Conservation (phyloP, 148 eudicot species). For the Chenopodium suecicum region DNA sequence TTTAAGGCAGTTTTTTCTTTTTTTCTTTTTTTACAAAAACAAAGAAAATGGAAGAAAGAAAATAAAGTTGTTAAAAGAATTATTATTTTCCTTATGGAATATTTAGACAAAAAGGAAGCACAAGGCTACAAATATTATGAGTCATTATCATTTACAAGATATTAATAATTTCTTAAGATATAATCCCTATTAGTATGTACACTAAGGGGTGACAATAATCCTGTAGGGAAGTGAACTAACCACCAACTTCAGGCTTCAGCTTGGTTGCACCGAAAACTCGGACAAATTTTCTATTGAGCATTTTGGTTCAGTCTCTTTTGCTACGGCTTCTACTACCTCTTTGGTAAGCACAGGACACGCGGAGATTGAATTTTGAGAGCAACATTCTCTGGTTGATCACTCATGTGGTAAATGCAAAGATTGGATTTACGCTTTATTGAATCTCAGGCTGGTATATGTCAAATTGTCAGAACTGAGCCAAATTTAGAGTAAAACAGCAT, state of each 20-base stretch:
- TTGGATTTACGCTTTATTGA: background rate
- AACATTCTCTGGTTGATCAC: background rate
- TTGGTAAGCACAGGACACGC: too few relatives aligned
- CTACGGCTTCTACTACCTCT: background rate
- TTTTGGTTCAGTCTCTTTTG: background rate
- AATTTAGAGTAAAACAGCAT: background rate
- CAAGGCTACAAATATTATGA: constrained; percentile 6
- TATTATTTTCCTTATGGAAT: constrained; percentile 4
- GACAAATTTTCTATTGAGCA: background rate
- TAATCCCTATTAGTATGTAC: constrained; percentile 14
- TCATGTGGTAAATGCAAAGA: background rate
- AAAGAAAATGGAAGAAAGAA: background rate
- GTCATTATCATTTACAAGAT: constrained; percentile 25
- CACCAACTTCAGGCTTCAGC: constrained; percentile 2
- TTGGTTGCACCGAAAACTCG: background rate
- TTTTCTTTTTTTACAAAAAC: background rate
- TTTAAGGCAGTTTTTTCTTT: background rate
- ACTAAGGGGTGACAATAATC: background rate
- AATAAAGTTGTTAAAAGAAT: constrained; percentile 9
- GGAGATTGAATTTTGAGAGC: background rate
- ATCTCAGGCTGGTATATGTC: background rate
- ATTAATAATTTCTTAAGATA: background rate
- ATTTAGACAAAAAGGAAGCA: constrained; percentile 23
- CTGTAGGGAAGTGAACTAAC: constrained; percentile 9
- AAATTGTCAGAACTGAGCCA: background rate